phyloP scores from a whole-genome alignment of 257 asterid species.

The Gentiana straminea region DNA sequence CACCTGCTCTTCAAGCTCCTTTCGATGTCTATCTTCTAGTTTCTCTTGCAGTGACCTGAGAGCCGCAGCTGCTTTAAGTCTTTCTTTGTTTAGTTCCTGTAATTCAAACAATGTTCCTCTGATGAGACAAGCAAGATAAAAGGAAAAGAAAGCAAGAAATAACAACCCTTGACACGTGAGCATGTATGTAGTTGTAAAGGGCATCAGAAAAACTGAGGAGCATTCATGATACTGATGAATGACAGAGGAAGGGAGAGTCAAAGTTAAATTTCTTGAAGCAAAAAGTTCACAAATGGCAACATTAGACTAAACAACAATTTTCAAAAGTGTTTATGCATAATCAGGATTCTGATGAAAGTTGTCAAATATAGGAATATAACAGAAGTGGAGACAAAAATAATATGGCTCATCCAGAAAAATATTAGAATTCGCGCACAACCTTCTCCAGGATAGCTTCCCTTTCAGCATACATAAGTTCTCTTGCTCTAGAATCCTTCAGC shows the following conservation, averaged over 20 bases:
- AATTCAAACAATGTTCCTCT: constrained; percentile 5
- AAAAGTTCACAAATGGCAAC: neutral
- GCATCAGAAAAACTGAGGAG: neutral
- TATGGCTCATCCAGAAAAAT: neutral
- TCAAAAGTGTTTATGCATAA: neutral
- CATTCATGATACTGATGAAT: neutral
- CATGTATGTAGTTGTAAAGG: neutral
- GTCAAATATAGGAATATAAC: constrained; percentile 7
- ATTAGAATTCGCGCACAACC: constrained; percentile 31
- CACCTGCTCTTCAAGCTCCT: constrained; percentile 77
- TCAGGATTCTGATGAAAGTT: neutral
- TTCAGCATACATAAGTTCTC: constrained; percentile 99
- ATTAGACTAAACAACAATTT: neutral
- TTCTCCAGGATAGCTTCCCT: constrained; percentile 87
- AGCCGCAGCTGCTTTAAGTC: constrained; percentile 70
- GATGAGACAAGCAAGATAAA: constrained; percentile 11
- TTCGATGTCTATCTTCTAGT: constrained; percentile 48
- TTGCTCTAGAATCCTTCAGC: constrained; percentile 87
- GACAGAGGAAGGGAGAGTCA: neutral
- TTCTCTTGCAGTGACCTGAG: constrained; percentile 79
- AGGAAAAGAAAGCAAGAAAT: constrained; percentile 1
- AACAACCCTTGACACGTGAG: neutral
- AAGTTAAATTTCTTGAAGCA: neutral
- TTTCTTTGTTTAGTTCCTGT: constrained; percentile 83
- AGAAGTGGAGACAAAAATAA: neutral